Evolutionary conservation across 2,329 filamentous ascomycete genomes (phyloP), one percentile per base, ranked within the genome.

Genomic region (Paraconiothyrium brasiliense): DNA sequence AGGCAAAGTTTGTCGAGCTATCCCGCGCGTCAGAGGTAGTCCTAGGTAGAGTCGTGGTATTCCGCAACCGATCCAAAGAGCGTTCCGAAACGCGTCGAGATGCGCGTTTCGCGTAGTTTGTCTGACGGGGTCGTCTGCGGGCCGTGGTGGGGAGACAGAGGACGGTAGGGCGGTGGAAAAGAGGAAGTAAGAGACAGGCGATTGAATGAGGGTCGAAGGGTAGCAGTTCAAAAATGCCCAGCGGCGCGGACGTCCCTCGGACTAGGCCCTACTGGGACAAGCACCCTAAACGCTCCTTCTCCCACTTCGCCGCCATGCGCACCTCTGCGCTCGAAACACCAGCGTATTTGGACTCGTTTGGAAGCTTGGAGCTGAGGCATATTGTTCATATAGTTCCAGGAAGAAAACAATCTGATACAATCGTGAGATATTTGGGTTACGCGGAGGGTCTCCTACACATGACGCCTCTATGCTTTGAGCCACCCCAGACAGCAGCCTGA

Each of bases 291-390:
- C 62, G 70, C 71, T 73, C 67, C 65, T 67, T 61, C 58, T 62
- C 59, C 66, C 72, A 72, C 65, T 59, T 51, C 58, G 54, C 64
- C 58, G 69, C 72, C 68, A 55, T 73, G 71, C 76, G 69, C 69
- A 62, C 62, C 64, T 58, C 69, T 66, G 66, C 66, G 69, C 67
- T 64, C 68, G 70, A 77, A 80, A 80, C 69, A 76, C 78, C 79
- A 74, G 79, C 82, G 79, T 91, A 85, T 83, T 88, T 89, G 84
- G 86, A 86, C 89, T 92, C 84, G 72, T 89, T 89, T 72, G 82
- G 81, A 80, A 87, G 88, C 80, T 77, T 78, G 39, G 51, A 61
- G 48, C 44, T 50, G 60, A 65, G n/a, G 58, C 34, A 61, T 62
- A 64, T 52, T 57, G 41, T 4, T 54, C 57, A 66, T 65, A 64